Base-by-base conservation (phyloP, 768 basidiomycete species). In the Tulasnella calospora region DNA sequence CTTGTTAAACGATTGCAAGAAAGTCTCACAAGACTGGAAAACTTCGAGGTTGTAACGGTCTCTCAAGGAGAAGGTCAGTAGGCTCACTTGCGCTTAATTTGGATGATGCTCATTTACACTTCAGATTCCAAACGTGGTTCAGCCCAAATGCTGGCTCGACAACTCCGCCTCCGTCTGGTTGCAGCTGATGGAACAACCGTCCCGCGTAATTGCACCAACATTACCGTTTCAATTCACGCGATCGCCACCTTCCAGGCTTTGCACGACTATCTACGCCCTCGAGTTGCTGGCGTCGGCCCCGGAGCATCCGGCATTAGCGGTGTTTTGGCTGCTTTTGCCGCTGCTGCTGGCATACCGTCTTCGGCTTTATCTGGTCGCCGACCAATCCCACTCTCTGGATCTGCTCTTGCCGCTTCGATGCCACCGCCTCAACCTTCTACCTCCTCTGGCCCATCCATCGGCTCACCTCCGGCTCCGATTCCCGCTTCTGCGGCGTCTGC, bases 181-280 rank as follows among this genome's bases (percentile, higher is more conserved):
- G 95, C 96, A 0, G 92, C 92, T 13, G 95, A 98, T 74, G 94
- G 93, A 44, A 90, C 93, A 0, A 95, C 96, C 81, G 89, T 97
- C 30, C 97, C 98, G 23, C 90, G 92, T 76, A 92, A 92, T 82
- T 85, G 85, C 74, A 82, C 83, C 21, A 96, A 94, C 81, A 94
- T 99, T 82, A 94, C 95, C 51, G 94, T 99, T 30, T 98, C 96
- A 9, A 99, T 99, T 79, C 97, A 99, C 83, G 97, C 96, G 8
- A 98, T 99, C 80, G 97, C 98, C 0, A 98, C 96, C 0, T 95
- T 99, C 89, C 95, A 98, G 83, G 96, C 97, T 0, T 88, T 99
- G 40, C 94, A 98, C 82, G 96, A 98, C 83, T 99, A 98, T 83
- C 89, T 99, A 17, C 92, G 95, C 0, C 97, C 97, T 35, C 89